A percentile compares a stretch with the other conserved stretches of the same genome.
Evolutionary conservation across 257 asterid species (phyloP).

Genomic region (Datura wrightii): DNA sequence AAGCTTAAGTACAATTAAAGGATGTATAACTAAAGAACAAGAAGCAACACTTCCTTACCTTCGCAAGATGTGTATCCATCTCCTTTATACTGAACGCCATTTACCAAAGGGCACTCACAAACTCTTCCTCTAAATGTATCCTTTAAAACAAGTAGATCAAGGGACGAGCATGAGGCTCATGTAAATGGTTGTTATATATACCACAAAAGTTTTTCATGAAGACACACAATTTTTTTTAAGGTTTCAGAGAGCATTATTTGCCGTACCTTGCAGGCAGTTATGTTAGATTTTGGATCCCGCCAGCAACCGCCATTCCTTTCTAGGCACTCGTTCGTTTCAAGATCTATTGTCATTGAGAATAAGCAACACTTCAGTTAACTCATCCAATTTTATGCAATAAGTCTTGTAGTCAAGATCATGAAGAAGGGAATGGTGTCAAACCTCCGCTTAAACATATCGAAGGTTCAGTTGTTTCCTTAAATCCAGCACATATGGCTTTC

Average conservation of each 20-base stretch:
- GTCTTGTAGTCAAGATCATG: conserved; percentile 32
- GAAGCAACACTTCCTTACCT: conserved; percentile 48
- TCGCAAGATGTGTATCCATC: conserved; percentile 82
- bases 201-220: neutral
- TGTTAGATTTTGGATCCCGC: conserved; percentile 63
- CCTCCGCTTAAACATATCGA: conserved; percentile 81
- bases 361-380: conserved; percentile 19
- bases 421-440: conserved; percentile 31
- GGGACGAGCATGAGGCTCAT: neutral
- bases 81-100: conserved; percentile 79
- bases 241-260: neutral
- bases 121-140: conserved; percentile 94
- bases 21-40: neutral
- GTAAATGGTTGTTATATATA: neutral
- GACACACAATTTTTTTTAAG: neutral
- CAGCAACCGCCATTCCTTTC: conserved; percentile 90
- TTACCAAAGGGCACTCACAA: conserved; percentile 78
- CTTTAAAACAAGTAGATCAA: conserved; percentile 43
- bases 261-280: conserved; percentile 85
- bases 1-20: neutral
- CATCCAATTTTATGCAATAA: neutral
- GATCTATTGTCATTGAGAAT: conserved; percentile 48
- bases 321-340: conserved; percentile 91
- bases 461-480: conserved; percentile 90
- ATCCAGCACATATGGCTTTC: conserved; percentile 94